Percentiles rank a stretch among this genome's conserved stretches.
Evolutionary conservation across 371 early-diverging fungal species (phyloP).

Genomic region (Nematocida minor): DNA sequence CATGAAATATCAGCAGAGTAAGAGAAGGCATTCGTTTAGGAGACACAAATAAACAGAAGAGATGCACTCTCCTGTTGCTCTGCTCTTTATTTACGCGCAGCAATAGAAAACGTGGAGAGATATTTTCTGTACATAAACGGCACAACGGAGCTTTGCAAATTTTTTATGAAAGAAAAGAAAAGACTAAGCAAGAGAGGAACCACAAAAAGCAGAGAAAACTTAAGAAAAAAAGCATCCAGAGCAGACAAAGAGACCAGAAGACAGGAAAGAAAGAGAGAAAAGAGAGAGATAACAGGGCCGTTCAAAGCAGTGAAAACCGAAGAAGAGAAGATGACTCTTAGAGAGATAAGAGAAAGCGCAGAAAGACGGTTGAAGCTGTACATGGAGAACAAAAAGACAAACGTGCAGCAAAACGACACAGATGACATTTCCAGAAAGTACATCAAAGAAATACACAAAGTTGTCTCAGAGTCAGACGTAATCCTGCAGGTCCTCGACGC

Average conservation of each 20-base stretch:
- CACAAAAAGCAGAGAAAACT: conserved; percentile 23
- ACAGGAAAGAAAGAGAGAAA: conserved; percentile 27
- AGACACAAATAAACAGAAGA: not conserved
- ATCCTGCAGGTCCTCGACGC: conserved; percentile 43
- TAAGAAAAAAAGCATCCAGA: not conserved
- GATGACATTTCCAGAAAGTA: conserved; percentile 34
- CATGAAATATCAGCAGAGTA: no score
- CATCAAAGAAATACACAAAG: conserved; percentile 39
- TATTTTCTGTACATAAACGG: not conserved
- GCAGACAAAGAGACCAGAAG: conserved; percentile 14
- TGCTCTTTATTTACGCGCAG: not conserved
- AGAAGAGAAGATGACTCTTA: conserved; percentile 25
- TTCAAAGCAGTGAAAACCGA: conserved; percentile 34
- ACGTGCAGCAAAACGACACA: not conserved
- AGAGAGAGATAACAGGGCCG: not conserved
- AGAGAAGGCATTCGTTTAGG: no score
- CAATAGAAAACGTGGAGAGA: not conserved
- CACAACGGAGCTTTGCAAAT: not conserved
- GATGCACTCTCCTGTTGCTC: not conserved
- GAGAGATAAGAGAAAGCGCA: conserved; percentile 41
- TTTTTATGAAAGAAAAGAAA: conserved; percentile 48
- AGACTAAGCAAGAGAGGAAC: conserved; percentile 39
- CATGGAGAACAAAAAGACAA: not conserved
- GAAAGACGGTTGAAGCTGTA: conserved; percentile 30
- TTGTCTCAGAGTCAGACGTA: conserved; percentile 44